A percentile compares a stretch with the other conserved stretches of the same genome.
Evolutionary conservation across 106 monocot genomes (phyloP).

Genomic region (Dendrobium huoshanense): DNA sequence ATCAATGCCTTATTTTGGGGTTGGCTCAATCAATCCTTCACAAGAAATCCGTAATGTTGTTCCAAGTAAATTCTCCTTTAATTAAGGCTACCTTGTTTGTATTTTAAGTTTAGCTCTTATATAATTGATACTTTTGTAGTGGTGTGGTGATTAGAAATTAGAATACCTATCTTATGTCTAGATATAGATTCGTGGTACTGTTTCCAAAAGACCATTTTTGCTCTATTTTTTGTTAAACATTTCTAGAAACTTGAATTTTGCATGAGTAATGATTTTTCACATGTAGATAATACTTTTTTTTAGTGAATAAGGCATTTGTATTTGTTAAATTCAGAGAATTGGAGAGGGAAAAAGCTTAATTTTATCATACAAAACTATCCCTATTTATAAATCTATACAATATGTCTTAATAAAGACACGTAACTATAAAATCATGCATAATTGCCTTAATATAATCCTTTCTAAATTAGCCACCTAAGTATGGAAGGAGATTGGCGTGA

Average conservation of each 20-base stretch:
- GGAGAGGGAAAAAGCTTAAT: no score
- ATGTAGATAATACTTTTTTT: conserved; percentile 1
- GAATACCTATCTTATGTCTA: not conserved
- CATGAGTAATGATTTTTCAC: not conserved
- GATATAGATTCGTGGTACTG: not conserved
- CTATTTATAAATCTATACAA: no score
- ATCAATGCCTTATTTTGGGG: conserved; percentile 62
- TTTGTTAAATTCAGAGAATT: not conserved
- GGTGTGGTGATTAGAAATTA: not conserved
- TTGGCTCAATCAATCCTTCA: conserved; percentile 48
- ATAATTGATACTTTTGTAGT: not conserved
- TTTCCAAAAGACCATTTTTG: not conserved
- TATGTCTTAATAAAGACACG: no score
- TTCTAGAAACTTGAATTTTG: not conserved
- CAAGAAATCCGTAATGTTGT: conserved; percentile 46
- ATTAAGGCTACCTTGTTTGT: not conserved
- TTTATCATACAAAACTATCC: no score
- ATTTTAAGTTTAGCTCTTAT: not conserved
- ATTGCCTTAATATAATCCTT: no score
- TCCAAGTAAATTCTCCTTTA: conserved; percentile 46
- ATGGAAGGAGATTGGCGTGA: no score
- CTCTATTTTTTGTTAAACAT: not conserved
- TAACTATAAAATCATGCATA: no score
- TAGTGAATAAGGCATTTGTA: not conserved
- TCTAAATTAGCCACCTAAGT: no score